These are phyloP conservation scores for Psilocybe subaeruginosa DNA, from an alignment of 768 basidiomycete genomes.

Conservation along the genomic window DNA sequence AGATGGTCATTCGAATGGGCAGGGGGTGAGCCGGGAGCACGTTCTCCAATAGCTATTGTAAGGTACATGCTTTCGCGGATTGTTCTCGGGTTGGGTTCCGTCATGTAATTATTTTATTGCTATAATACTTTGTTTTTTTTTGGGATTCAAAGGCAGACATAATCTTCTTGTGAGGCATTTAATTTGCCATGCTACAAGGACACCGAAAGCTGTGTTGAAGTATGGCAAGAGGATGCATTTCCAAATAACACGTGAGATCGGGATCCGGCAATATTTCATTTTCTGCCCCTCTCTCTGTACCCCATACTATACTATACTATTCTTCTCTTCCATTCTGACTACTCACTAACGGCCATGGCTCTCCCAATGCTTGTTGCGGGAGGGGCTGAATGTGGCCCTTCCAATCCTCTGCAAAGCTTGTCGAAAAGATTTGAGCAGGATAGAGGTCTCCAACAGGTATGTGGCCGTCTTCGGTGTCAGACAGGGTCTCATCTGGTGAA, in stretches of 20 bases:
- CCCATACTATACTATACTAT: neutral
- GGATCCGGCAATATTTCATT: conserved; percentile 13
- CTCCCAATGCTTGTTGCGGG: conserved; percentile 77
- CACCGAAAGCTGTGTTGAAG: neutral
- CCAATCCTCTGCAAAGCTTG: conserved; percentile 79
- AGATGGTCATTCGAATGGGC: conserved; percentile 20
- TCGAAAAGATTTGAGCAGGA: conserved; percentile 82
- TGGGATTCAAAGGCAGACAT: neutral
- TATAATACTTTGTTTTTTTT: conserved; percentile 19
- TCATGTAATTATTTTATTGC: conserved; percentile 27
- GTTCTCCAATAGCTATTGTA: conserved; percentile 14
- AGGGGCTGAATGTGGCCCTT: conserved; percentile 83
- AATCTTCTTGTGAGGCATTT: neutral
- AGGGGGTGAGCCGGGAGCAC: conserved; percentile 19
- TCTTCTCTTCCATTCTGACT: conserved; percentile 4
- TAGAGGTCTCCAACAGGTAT: conserved; percentile 77
- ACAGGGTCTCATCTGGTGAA: conserved; percentile 14
- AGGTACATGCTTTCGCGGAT: conserved; percentile 10
- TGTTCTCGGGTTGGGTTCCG: conserved; percentile 12
- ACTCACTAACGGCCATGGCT: conserved; percentile 52
- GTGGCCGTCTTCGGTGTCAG: conserved; percentile 13
- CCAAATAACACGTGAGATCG: conserved; percentile 23
- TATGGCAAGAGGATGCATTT: conserved; percentile 10
- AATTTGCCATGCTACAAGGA: conserved; percentile 8
- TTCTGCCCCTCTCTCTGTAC: conserved; percentile 14